Evolutionary conservation across 2,329 filamentous ascomycete species (phyloP), one percentile per base, ranked within the genome.

Genomic region (Leptodontidium sp.): DNA sequence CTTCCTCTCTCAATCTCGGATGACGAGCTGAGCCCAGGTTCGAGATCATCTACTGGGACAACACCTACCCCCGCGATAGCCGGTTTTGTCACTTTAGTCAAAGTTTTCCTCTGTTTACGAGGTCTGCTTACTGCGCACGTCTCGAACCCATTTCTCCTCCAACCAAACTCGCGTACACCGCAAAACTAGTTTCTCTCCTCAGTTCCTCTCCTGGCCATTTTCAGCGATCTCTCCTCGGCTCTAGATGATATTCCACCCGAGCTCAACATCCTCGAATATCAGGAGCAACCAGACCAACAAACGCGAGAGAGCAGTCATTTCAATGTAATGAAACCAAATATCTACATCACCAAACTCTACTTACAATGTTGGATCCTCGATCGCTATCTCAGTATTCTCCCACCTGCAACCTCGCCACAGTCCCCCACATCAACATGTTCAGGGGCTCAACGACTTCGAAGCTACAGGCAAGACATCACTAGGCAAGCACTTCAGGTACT

Each of bases 321-420:
- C 58, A 72, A 73, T 6, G 72, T 74, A 40, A 75, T 75, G 75
- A 70, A 72, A 58, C 70, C 71, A 17, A 76, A 76, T 50, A 72
- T 76, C 15, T 71, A 76, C 50, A 71, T 76, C 50, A 75, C 75
- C 12, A 70, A 68, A 45, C 70, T 75, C 9, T 75, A 75, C 49
- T 67, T 76, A 2, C 72, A 75, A 61, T 75, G 71, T 11, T 71
- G 69, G 52, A 68, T 76, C 24, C 68, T 76, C 9, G 74, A 76
- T 14, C 59, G 52, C 64, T 47, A 47, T 59, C 38, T 52, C 4
- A 53, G 26, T 12, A 29, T 40, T 35, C 57, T 49, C 4, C 45
- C 57, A 68, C 11, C 14, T 26, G 24, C 55, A 50, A 43, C 32
- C 38, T 58, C 15, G 59, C 58, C 29, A 61, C 40, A 61, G 12